phyloP scores from a whole-genome alignment of 2,329 filamentous ascomycete genomes.

The Colletotrichum trifolii region DNA sequence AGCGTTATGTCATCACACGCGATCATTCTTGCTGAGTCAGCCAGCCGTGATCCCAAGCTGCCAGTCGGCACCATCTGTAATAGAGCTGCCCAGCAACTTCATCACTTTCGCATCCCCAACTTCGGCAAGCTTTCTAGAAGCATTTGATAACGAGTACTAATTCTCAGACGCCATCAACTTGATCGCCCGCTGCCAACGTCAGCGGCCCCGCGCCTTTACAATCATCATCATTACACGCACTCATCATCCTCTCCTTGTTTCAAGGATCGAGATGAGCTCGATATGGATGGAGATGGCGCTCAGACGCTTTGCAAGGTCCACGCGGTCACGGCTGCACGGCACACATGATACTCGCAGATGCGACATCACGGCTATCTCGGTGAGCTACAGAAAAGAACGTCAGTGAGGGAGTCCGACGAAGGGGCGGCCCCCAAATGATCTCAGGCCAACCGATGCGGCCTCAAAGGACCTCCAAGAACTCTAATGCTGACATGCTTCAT shows the following conservation, averaged over 20 bases:
- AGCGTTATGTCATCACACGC: constrained; percentile 6
- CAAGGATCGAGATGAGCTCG: constrained; percentile 19
- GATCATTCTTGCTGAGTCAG: not conserved
- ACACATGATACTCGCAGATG: not conserved
- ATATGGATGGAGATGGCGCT: constrained; percentile 3
- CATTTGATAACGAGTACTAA: constrained; percentile 16
- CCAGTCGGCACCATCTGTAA: constrained; percentile 10
- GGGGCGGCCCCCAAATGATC: not conserved
- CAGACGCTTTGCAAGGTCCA: constrained; percentile 5
- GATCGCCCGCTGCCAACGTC: constrained; percentile 1
- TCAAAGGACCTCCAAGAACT: not conserved
- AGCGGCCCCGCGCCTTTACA: constrained; percentile 12
- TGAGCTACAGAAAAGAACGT: not conserved
- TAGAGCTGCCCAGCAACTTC: not conserved
- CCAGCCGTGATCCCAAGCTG: not conserved
- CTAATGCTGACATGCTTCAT: not conserved
- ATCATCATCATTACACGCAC: constrained; percentile 2
- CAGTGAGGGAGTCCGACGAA: not conserved
- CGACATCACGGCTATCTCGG: constrained; percentile 11
- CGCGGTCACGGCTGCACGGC: not conserved
- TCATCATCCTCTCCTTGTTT: constrained; percentile 19
- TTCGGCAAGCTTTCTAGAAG: constrained; percentile 12
- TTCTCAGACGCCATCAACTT: constrained; percentile 8
- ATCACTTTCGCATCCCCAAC: not conserved
- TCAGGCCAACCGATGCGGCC: not conserved